These are phyloP conservation scores for Termitomyces eurrhizus DNA, from an alignment of 768 basidiomycete genomes.

Conservation along the genomic window DNA sequence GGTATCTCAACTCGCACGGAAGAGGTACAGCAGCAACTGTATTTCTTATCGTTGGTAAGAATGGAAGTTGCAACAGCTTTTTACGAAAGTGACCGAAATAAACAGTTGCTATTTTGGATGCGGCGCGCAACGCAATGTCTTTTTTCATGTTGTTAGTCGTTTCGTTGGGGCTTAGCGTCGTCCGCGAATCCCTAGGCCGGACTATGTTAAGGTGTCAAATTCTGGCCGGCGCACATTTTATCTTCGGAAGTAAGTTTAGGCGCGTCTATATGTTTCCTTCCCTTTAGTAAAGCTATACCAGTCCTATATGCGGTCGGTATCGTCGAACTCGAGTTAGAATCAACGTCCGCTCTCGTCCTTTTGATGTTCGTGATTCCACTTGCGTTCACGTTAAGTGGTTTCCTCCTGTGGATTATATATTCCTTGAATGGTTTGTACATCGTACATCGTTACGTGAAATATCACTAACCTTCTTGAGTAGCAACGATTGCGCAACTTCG, in stretches of 20 bases:
- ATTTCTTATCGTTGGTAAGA: conserved; percentile 89
- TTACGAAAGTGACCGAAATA: conserved; percentile 6
- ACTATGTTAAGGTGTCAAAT: conserved; percentile 83
- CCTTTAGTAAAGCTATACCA: conserved; percentile 23
- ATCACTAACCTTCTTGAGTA: conserved; percentile 22
- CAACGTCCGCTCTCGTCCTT: conserved; percentile 79
- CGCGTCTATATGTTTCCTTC: not conserved
- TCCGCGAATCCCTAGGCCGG: conserved; percentile 79
- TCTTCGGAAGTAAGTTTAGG: conserved; percentile 80
- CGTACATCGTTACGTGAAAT: not conserved
- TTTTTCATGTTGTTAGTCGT: conserved; percentile 96
- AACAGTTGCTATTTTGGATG: conserved; percentile 89
- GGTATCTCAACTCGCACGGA: conserved; percentile 89
- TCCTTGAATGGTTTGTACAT: conserved; percentile 70
- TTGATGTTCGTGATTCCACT: conserved; percentile 92
- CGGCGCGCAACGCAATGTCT: conserved; percentile 89
- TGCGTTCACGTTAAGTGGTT: conserved; percentile 92
- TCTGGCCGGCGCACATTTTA: conserved; percentile 80
- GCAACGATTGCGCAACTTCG: conserved; percentile 87
- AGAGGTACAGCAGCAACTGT: conserved; percentile 69
- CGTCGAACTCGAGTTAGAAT: conserved; percentile 88
- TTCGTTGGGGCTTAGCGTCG: conserved; percentile 87
- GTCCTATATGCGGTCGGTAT: conserved; percentile 94
- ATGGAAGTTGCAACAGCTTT: conserved; percentile 1
- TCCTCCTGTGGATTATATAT: conserved; percentile 95